Evolutionary conservation across 2,329 filamentous ascomycete genomes (phyloP), one percentile per base, ranked within the genome.

Genomic region (Curvularia eragrostidis): DNA sequence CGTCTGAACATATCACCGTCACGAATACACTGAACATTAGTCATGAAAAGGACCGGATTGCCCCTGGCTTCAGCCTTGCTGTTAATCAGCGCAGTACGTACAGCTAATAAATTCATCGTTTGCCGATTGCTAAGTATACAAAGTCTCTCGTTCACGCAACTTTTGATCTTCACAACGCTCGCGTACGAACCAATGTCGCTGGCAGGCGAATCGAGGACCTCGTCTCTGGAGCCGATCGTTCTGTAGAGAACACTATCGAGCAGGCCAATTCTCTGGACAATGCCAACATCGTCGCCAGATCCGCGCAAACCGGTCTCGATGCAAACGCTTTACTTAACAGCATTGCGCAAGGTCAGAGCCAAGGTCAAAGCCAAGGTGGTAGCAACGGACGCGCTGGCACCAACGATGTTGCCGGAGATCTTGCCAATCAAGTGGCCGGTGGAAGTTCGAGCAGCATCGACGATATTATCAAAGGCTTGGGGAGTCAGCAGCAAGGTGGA

Each of bases 51-150:
- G 49, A 68, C 70, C 59, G 67, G 58, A 39, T 62, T 62, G 21
- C 63, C 62, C 7, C 64, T 67, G 65, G 64, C 63, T 48, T 57
- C 68, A 19, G 65, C 67, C 54, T 61, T 75, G 18, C 50, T 76
- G 39, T 63, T 75, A 36, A 64, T 74, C 43, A 60, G 69, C 42
- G 65, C 68, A 63, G 73, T 75, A 69, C 55, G 72, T 69, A 28
- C 34, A 30, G 21, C 34, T 10, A 8, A 38, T 38, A 13, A 18
- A 39, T 9, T 1, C 32, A 48, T 3, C 3, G 12, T 39, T 26
- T 18, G 47, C 21, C 28, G 43, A 47, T 52, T 52, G 56, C 67
- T 75, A 58, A 75, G 52, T 15, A 39, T 12, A 18, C 21, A 30
- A 50, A 76, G 73, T 65, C 66, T 12, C 48, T 63, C 28, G 66